Conservation (phyloP, 306 rosid genomes). For the Inga oerstediana region DNA sequence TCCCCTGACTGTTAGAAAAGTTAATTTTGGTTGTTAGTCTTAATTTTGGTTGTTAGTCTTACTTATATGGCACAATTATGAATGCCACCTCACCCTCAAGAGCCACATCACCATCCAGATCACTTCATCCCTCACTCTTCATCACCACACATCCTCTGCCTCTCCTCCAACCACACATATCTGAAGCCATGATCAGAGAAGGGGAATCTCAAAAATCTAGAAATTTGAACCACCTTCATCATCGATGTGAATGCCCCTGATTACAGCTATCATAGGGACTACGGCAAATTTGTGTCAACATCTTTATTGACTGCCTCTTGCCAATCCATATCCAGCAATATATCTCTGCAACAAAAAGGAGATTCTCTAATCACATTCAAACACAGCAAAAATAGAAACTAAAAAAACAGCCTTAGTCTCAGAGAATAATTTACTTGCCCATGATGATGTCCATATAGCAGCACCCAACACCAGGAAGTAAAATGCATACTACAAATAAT, state of each 20-base stretch:
- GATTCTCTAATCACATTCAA: conserved; percentile 18
- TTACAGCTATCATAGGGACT: conserved; percentile 79
- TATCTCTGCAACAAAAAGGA: conserved; percentile 58
- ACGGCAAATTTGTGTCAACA: conserved; percentile 55
- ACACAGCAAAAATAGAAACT: not conserved
- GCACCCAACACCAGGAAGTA: conserved; percentile 91
- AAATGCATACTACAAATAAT: conserved; percentile 71
- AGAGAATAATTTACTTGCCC: conserved; percentile 69
- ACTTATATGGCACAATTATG: no score
- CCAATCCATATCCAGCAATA: conserved; percentile 98
- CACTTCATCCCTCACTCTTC: no score
- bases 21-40: no score
- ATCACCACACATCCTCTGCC: no score
- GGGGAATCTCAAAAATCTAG: no score
- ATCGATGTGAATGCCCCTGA: conserved; percentile 65
- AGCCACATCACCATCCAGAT: no score
- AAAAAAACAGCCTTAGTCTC: not conserved
- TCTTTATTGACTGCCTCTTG: conserved; percentile 78
- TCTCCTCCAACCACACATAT: no score
- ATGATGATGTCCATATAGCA: conserved; percentile 90
- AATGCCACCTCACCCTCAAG: no score
- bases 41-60: no score
- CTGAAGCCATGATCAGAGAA: no score
- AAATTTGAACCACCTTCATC: no score
- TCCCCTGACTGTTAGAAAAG: no score